phyloP scores from a whole-genome alignment of 2,329 filamentous ascomycete species.

The Colletotrichum tofieldiae region DNA sequence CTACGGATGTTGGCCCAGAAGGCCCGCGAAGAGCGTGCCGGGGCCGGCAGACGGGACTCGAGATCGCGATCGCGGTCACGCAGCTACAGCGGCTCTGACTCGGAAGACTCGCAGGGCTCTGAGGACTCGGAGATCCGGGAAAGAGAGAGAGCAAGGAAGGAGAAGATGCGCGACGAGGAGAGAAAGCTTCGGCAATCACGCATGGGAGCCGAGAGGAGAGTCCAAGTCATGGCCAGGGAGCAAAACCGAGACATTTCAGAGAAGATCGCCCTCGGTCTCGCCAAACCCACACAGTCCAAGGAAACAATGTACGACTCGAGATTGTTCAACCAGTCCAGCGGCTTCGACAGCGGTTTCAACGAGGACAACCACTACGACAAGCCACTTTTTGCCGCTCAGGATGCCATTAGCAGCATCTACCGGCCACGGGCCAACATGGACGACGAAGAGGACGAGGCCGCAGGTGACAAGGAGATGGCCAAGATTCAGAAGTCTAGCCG shows the following conservation, averaged over 20 bases:
- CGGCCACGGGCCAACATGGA: constrained; percentile 82
- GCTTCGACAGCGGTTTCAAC: constrained; percentile 94
- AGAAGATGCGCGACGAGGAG: constrained; percentile 86
- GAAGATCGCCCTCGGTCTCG: constrained; percentile 93
- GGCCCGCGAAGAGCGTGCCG: constrained; percentile 85
- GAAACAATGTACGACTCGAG: constrained; percentile 98
- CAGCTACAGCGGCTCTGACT: constrained; percentile 70
- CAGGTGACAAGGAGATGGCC: constrained; percentile 86
- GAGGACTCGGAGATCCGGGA: constrained; percentile 82
- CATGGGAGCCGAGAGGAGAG: constrained; percentile 93
- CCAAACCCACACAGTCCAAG: constrained; percentile 92
- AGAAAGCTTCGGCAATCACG: constrained; percentile 92
- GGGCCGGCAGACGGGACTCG: constrained; percentile 62
- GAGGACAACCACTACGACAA: constrained; percentile 99
- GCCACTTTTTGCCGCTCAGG: constrained; percentile 94
- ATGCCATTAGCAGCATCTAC: constrained; percentile 96
- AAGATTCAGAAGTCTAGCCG: constrained; percentile 88
- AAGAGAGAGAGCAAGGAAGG: constrained; percentile 82
- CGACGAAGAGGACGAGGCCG: constrained; percentile 84
- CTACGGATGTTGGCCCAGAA: constrained; percentile 90
- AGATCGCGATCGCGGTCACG: constrained; percentile 58
- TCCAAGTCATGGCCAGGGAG: constrained; percentile 94
- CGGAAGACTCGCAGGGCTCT: constrained; percentile 73
- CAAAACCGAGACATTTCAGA: constrained; percentile 98
- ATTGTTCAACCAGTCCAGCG: constrained; percentile 93